Conservation (phyloP, 129 eudicot species). For the Silybum marianum region DNA sequence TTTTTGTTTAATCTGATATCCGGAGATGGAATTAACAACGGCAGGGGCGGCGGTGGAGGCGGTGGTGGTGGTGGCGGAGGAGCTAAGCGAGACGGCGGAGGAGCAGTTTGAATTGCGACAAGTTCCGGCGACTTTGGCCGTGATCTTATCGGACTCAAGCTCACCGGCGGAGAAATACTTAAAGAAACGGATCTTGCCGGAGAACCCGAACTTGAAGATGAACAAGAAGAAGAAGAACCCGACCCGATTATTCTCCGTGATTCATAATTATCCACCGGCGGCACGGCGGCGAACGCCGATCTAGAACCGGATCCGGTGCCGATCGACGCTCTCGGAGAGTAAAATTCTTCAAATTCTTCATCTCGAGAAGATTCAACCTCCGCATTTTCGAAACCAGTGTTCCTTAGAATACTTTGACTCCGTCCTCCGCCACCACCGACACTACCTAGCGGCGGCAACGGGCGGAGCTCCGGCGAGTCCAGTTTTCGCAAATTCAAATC, state of each 20-base stretch:
- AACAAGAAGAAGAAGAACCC: slow-evolving; percentile 40
- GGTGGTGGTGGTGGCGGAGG: slow-evolving; percentile 11
- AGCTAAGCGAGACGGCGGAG: slow-evolving; percentile 34
- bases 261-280: slow-evolving; percentile 40
- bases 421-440: slow-evolving; percentile 34
- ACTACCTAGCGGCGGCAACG: slow-evolving; percentile 62
- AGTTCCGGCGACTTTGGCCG: slow-evolving; percentile 72
- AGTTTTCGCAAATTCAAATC: slow-evolving; percentile 37
- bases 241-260: slow-evolving; percentile 37
- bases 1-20: slow-evolving; percentile 31
- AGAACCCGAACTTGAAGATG: slow-evolving; percentile 59
- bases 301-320: slow-evolving; percentile 64
- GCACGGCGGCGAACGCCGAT: slow-evolving; percentile 41
- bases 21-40: slow-evolving; percentile 16
- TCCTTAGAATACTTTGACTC: slow-evolving; percentile 17
- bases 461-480: slow-evolving; percentile 89
- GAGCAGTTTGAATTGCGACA: slow-evolving; percentile 41
- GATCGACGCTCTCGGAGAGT: slow-evolving; percentile 72
- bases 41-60: slow-evolving; percentile 2
- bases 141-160: slow-evolving; percentile 61
- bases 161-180: slow-evolving; percentile 63
- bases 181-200: slow-evolving; percentile 63
- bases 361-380: slow-evolving; percentile 42
- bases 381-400: slow-evolving; percentile 27
- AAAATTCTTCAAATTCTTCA: slow-evolving; percentile 64